phyloP scores from a whole-genome alignment of 108 stramenopile genomes.

The Discostella stelligeroides region DNA sequence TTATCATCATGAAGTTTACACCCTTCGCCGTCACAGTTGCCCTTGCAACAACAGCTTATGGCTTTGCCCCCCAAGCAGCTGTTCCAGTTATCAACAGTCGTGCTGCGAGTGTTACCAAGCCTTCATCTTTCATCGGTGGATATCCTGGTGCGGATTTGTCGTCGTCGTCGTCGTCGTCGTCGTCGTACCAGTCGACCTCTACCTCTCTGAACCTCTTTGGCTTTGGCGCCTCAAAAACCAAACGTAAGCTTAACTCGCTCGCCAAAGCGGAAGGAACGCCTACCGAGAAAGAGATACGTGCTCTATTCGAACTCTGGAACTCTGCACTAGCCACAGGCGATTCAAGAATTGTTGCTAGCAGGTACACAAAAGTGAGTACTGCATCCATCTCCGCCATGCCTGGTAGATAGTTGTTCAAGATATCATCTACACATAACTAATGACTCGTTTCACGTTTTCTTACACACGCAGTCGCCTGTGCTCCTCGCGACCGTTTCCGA shows the following conservation, averaged over 20 bases:
- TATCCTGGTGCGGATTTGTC: background rate
- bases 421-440: too few species aligned
- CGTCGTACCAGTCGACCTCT: too few species aligned
- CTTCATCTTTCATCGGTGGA: too few species aligned
- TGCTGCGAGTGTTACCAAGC: background rate
- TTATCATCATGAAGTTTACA: slow-evolving; percentile 31
- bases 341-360: slow-evolving; percentile 50
- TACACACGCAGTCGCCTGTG: slow-evolving; percentile 31
- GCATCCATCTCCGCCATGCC: too few species aligned
- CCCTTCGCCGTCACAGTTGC: slow-evolving; percentile 16
- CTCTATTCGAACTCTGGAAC: slow-evolving; percentile 74
- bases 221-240: background rate
- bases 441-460: background rate
- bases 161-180: background rate
- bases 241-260: slow-evolving; percentile 4
- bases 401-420: too few species aligned
- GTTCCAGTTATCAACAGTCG: background rate
- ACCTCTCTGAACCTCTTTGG: slow-evolving; percentile 19
- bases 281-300: slow-evolving; percentile 58
- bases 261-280: slow-evolving; percentile 24
- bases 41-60: background rate
- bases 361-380: slow-evolving; percentile 52
- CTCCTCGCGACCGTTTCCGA: slow-evolving; percentile 67
- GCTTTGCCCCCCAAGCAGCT: slow-evolving; percentile 10
- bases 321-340: slow-evolving; percentile 64